Evolutionary conservation across 345 rosid genomes (phyloP).

Genomic region (Linum lewisii): DNA sequence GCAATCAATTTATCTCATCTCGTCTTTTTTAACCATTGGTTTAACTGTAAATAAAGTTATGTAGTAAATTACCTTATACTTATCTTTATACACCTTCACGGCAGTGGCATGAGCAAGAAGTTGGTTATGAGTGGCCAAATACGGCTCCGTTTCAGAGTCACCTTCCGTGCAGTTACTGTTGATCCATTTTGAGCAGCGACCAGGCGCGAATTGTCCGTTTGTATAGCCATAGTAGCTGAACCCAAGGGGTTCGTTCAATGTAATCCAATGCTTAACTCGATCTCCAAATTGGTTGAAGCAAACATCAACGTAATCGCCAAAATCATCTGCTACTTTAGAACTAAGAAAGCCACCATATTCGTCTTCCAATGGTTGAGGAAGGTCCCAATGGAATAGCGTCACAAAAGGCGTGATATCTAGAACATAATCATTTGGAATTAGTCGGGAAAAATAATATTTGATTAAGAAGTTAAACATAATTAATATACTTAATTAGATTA

Average conservation of each 20-base stretch:
- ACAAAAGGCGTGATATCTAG: neutral
- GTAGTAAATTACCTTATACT: slow-evolving; percentile 23
- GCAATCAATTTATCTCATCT: too few species aligned
- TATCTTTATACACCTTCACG: slow-evolving; percentile 23
- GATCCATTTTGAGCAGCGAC: slow-evolving; percentile 35
- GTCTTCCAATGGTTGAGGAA: neutral
- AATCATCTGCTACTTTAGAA: slow-evolving; percentile 18
- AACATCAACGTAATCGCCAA: slow-evolving; percentile 26
- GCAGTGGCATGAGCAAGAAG: slow-evolving; percentile 34
- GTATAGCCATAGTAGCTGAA: slow-evolving; percentile 24
- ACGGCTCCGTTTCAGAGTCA: slow-evolving; percentile 41
- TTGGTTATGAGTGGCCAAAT: slow-evolving; percentile 31
- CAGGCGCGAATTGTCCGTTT: slow-evolving; percentile 24
- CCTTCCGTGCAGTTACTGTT: slow-evolving; percentile 30
- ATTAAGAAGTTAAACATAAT: neutral
- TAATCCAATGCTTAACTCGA: slow-evolving; percentile 53
- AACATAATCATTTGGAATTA: neutral
- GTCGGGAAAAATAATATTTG: neutral
- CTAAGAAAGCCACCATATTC: neutral
- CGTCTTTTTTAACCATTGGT: too few species aligned
- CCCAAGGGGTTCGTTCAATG: slow-evolving; percentile 40
- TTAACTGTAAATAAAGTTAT: too few species aligned
- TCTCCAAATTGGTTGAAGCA: slow-evolving; percentile 44
- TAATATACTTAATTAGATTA: neutral
- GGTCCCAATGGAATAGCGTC: neutral